These are phyloP conservation scores for Agrocybe praecox DNA, from an alignment of 768 basidiomycete species.

Conservation along the genomic window DNA sequence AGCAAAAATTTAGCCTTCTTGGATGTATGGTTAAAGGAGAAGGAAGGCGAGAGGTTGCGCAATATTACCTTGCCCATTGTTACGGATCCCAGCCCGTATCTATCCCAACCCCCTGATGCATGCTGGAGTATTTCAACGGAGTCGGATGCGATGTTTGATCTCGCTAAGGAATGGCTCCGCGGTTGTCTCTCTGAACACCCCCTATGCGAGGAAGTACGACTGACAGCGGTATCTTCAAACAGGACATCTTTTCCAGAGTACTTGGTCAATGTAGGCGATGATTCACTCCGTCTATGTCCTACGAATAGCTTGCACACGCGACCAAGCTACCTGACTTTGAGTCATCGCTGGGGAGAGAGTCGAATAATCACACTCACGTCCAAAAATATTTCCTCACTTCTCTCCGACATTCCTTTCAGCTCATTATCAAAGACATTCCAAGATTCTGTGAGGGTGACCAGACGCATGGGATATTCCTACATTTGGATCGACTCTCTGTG, in stretches of 20 bases:
- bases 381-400: background rate
- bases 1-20: background rate
- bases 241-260: constrained; percentile 2
- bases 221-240: constrained; percentile 1
- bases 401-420: background rate
- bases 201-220: constrained; percentile 9
- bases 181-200: constrained; percentile 5
- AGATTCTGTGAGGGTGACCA: constrained; percentile 8
- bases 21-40: constrained; percentile 1
- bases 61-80: constrained; percentile 4
- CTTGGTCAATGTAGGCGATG: background rate
- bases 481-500: constrained; percentile 15
- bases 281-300: background rate
- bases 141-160: constrained; percentile 9
- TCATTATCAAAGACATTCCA: constrained; percentile 8
- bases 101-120: background rate
- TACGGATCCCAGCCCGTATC: background rate
- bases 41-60: background rate
- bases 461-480: constrained; percentile 7
- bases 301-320: background rate
- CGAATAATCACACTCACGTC: constrained; percentile 5
- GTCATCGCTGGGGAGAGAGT: constrained; percentile 12
- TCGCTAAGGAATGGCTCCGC: constrained; percentile 2
- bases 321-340: constrained; percentile 6
- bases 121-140: constrained; percentile 9